Base-by-base conservation (phyloP, 2,329 filamentous ascomycete species). In the Scedosporium dehoogii region DNA sequence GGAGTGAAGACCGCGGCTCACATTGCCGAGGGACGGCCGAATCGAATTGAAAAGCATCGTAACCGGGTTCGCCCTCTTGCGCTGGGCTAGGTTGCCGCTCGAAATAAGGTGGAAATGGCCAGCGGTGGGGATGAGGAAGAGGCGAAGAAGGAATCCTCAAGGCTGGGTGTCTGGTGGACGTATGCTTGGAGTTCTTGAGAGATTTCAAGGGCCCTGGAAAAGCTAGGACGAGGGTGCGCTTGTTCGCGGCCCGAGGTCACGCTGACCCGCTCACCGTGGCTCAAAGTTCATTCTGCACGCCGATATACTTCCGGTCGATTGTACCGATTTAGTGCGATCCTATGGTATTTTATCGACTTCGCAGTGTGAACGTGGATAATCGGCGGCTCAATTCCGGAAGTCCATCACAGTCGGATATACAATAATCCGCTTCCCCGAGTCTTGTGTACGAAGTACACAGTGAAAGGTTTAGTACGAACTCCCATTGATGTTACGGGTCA, bases 21-120 rank as follows among this genome's bases (percentile, higher is more conserved):
- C 29, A 41, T 25, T 46, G 59, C 46, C 59, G 27, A 61, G n/a
- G 18, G 59, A 51, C 9, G 59, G 59, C 48, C 59, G 59, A 51
- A 61, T 56, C 9, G 42, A 25, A 29, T 53, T 60, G 12, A 21
- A 46, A 38, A 60, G n/a, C 59, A 60, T 60, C 29, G 42, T 59
- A 6, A 16, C 23, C 21, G 21, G 9, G 12, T 14, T 25, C n/a
- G 23, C 16, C 21, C 16, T 46, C 58, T 16, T 29, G 41, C 38
- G 27, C 21, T 48, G 18, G 38, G 12, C 21, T 2, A 41, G 21
- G 12, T 10, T 23, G 38, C 18, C n/a, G 23, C n/a, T 23, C 33
- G 41, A 29, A n/a, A 18, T 42, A 14, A 23, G 33, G 16, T 41
- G n/a, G 44, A 29, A 33, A 16, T 21, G 56, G 42, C n/a, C 33